Conservation (phyloP, 495 filamentous ascomycete species). For the Penicillium verhagenii region DNA sequence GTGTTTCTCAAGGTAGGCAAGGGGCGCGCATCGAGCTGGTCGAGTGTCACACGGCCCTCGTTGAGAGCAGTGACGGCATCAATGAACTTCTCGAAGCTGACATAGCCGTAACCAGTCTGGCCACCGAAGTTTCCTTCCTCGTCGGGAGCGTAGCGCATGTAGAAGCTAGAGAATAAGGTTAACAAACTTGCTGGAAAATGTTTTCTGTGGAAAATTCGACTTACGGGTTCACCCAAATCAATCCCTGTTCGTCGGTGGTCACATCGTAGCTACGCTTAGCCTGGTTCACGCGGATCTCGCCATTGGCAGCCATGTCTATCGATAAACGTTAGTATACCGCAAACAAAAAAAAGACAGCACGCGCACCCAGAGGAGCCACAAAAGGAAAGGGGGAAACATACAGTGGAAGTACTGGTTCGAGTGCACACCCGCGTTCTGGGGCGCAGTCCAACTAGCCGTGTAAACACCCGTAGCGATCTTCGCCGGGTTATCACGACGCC, state of each 20-base stretch:
- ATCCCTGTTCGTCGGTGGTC: slow-evolving; percentile 69
- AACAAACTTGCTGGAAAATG: not conserved
- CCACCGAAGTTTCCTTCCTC: slow-evolving; percentile 93
- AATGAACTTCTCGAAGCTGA: slow-evolving; percentile 94
- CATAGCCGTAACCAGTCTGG: slow-evolving; percentile 89
- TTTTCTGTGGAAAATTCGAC: slow-evolving; percentile 7
- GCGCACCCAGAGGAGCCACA: not conserved
- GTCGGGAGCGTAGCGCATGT: slow-evolving; percentile 94
- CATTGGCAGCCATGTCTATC: slow-evolving; percentile 69
- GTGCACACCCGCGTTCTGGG: slow-evolving; percentile 87
- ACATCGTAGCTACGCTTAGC: slow-evolving; percentile 94
- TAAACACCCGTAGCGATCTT: slow-evolving; percentile 87
- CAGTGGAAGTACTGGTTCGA: slow-evolving; percentile 95
- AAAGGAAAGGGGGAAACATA: slow-evolving; percentile 21
- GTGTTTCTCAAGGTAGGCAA: slow-evolving; percentile 87
- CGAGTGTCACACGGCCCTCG: slow-evolving; percentile 64
- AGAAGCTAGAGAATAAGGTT: slow-evolving; percentile 55
- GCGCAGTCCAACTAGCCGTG: slow-evolving; percentile 92
- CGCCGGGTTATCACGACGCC: slow-evolving; percentile 60
- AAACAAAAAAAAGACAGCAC: slow-evolving; percentile 5
- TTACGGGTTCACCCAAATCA: slow-evolving; percentile 81
- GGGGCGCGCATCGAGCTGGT: slow-evolving; percentile 73
- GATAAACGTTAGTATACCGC: not conserved
- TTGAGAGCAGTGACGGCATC: slow-evolving; percentile 81
- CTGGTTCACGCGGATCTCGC: slow-evolving; percentile 88